phyloP scores from a whole-genome alignment of 306 rosid genomes.

The Rosa persica region DNA sequence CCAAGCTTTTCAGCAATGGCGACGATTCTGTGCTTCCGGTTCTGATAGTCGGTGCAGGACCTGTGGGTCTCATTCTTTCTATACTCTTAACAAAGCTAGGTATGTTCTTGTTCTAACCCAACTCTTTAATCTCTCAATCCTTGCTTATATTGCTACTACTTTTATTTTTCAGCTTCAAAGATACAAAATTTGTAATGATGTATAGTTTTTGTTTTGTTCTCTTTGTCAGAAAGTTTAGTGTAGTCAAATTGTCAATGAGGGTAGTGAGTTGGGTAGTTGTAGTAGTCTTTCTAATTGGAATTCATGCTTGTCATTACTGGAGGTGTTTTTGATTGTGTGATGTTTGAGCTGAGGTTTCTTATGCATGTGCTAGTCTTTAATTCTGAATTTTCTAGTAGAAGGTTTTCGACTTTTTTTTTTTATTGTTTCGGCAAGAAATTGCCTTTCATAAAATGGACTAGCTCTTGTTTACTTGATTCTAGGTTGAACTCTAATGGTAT shows the following conservation, averaged over 20 bases:
- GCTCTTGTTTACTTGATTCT: not conserved
- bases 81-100: constrained; percentile 82
- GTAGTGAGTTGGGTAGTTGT: not conserved
- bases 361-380: not conserved
- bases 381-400: not conserved
- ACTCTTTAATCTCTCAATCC: not conserved
- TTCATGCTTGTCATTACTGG: not conserved
- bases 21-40: constrained; percentile 63
- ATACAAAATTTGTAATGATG: not conserved
- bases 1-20: constrained; percentile 35
- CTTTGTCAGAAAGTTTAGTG: not conserved
- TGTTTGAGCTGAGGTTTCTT: constrained; percentile 5
- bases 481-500: not conserved
- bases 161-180: not conserved
- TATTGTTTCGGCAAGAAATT: not conserved
- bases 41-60: constrained; percentile 84
- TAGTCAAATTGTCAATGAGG: not conserved
- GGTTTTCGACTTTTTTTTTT: not conserved
- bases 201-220: not conserved
- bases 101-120: constrained; percentile 21
- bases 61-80: constrained; percentile 88
- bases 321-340: not conserved
- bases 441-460: not conserved
- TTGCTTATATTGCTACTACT: not conserved
- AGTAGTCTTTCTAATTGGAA: not conserved